Percentiles rank a stretch among this genome's conserved stretches.
Evolutionary conservation across 2,329 filamentous ascomycete genomes (phyloP).

Genomic region (Thermoascus crustaceus): DNA sequence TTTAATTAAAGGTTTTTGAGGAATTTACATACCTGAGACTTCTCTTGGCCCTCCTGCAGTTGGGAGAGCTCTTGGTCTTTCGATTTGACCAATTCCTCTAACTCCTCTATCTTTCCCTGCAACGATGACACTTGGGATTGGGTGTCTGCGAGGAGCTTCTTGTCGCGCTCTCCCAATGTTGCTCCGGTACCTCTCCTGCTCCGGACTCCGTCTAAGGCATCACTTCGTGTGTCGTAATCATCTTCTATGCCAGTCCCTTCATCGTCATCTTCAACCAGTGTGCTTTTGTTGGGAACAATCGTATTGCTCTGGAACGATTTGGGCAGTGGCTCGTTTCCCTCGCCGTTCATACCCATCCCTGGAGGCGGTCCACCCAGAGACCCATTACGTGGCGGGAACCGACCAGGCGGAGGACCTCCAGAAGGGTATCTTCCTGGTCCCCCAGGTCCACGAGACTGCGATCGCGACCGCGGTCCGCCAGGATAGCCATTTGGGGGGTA

Average conservation of each 20-base stretch:
- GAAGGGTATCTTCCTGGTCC: constrained; percentile 26
- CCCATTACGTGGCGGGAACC: constrained; percentile 32
- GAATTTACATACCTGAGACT: constrained; percentile 36
- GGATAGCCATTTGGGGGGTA: constrained; percentile 28
- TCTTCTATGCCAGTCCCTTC: constrained; percentile 52
- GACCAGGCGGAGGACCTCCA: constrained; percentile 26
- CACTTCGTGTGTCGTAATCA: constrained; percentile 50
- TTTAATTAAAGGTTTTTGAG: too few relatives aligned
- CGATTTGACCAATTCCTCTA: constrained; percentile 61
- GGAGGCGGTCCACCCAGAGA: constrained; percentile 35
- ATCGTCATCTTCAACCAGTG: constrained; percentile 92
- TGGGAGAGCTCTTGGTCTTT: constrained; percentile 64
- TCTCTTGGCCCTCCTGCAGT: constrained; percentile 51
- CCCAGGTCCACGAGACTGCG: constrained; percentile 31
- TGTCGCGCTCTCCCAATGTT: constrained; percentile 51
- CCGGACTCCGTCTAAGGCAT: constrained; percentile 48
- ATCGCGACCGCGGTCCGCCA: constrained; percentile 38
- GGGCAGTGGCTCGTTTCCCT: constrained; percentile 67
- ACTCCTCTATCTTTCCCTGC: constrained; percentile 60
- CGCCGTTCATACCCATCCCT: constrained; percentile 52
- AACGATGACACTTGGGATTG: constrained; percentile 68
- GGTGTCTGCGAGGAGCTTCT: constrained; percentile 69
- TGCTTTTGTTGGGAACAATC: constrained; percentile 95
- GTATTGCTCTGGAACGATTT: constrained; percentile 94
- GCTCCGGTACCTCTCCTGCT: constrained; percentile 43